Percentiles rank a stretch among this genome's conserved stretches.
Conservation (phyloP, 2,329 filamentous ascomycete genomes). For the Pseudopithomyces maydicus region DNA sequence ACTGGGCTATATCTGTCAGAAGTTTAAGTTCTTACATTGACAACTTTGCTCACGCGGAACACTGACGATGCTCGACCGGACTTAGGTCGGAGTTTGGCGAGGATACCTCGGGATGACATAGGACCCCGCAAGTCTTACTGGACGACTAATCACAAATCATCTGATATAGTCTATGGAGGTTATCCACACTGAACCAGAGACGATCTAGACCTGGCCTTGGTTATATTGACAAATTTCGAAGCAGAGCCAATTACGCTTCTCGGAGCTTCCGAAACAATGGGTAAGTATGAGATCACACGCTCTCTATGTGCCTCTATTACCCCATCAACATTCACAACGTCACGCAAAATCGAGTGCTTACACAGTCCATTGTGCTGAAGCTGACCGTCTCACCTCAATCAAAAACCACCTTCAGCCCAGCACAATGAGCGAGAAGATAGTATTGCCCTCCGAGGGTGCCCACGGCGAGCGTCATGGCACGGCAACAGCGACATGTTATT, state of each 20-base stretch:
- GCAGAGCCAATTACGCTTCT: neutral
- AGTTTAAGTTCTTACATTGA: too few species aligned
- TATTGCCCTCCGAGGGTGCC: neutral
- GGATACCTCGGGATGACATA: too few species aligned
- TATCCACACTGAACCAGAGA: too few species aligned
- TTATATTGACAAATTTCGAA: too few species aligned
- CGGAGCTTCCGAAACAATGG: neutral
- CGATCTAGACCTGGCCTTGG: too few species aligned
- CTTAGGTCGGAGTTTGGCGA: too few species aligned
- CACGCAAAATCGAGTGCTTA: neutral
- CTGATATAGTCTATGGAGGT: too few species aligned
- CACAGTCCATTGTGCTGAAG: neutral
- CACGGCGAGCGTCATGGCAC: neutral
- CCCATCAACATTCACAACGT: too few species aligned
- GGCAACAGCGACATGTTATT: conserved; percentile 1
- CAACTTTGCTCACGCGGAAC: neutral
- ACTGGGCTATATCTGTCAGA: too few species aligned
- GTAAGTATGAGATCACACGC: neutral
- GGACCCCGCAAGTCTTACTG: too few species aligned
- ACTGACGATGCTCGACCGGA: too few species aligned
- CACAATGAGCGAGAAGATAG: neutral
- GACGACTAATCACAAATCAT: too few species aligned
- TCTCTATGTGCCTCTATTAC: neutral
- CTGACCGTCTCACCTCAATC: neutral
- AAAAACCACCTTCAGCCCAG: neutral